A percentile compares a stretch with the other conserved stretches of the same genome.
phyloP scores from a whole-genome alignment of 805 yeast species.

The Ogataea nitratoaversa region DNA sequence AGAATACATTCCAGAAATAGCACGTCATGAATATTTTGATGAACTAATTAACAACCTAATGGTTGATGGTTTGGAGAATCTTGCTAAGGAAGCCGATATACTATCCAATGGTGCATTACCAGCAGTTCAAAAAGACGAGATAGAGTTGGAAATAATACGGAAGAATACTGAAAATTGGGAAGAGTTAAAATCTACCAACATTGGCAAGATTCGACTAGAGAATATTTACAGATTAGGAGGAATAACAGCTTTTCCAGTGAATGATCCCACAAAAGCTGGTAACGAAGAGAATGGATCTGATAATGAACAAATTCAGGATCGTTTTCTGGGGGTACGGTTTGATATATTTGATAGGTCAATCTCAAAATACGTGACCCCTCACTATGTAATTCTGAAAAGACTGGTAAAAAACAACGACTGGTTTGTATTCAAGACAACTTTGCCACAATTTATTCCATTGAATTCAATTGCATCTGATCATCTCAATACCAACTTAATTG shows the following conservation, averaged over 20 bases:
- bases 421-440: slow-evolving; percentile 32
- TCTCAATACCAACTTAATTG: slow-evolving; percentile 21
- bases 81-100: slow-evolving; percentile 7
- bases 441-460: slow-evolving; percentile 30
- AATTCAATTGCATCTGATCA: slow-evolving; percentile 19
- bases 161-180: slow-evolving; percentile 9
- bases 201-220: slow-evolving; percentile 35
- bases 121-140: background rate
- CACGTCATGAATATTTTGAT: slow-evolving; percentile 29
- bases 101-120: background rate
- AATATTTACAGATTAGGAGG: slow-evolving; percentile 47
- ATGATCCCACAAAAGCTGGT: slow-evolving; percentile 24
- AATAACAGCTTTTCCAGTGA: slow-evolving; percentile 48
- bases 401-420: slow-evolving; percentile 25
- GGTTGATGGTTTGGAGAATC: slow-evolving; percentile 17
- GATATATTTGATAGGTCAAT: slow-evolving; percentile 35
- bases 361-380: slow-evolving; percentile 36
- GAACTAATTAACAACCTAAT: slow-evolving; percentile 21
- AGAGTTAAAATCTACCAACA: slow-evolving; percentile 22
- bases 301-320: slow-evolving; percentile 20
- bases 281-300: background rate
- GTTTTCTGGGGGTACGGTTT: slow-evolving; percentile 45
- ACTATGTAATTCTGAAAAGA: slow-evolving; percentile 41
- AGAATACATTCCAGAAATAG: slow-evolving; percentile 14
- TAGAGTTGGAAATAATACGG: background rate